A percentile compares a stretch with the other conserved stretches of the same genome.
Conservation (phyloP, 1,284 basidiomycete genomes). For the Singerocomus rubriflavus region DNA sequence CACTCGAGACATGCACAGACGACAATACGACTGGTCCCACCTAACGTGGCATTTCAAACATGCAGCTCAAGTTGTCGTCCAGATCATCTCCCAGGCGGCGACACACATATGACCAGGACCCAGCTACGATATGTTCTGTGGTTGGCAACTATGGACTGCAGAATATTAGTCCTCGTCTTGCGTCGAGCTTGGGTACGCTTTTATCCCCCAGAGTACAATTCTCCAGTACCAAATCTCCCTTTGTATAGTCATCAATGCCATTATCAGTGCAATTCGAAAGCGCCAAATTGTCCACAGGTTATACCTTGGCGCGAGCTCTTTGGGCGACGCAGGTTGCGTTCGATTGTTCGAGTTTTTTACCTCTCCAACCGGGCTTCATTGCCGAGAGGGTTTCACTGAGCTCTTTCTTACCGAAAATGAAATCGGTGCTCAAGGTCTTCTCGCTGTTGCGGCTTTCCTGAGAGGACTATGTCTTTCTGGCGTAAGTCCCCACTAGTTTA, state of each 20-base stretch:
- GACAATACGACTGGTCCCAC: neutral
- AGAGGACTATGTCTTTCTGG: conserved; percentile 55
- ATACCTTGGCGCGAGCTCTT: conserved; percentile 28
- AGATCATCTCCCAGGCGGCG: conserved; percentile 24
- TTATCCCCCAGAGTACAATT: neutral
- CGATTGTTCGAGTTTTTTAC: conserved; percentile 54
- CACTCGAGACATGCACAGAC: neutral
- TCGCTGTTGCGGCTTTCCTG: conserved; percentile 52
- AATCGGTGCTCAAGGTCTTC: conserved; percentile 54
- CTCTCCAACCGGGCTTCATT: conserved; percentile 44
- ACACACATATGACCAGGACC: conserved; percentile 28
- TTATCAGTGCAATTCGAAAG: conserved; percentile 29
- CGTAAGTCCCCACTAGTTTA: conserved; percentile 44
- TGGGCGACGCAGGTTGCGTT: conserved; percentile 52
- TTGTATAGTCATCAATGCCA: conserved; percentile 22
- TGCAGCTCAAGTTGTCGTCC: conserved; percentile 26
- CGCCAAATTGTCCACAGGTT: conserved; percentile 31
- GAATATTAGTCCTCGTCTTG: conserved; percentile 29
- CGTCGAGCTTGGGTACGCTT: conserved; percentile 26
- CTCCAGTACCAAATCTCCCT: neutral
- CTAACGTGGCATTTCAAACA: conserved; percentile 5
- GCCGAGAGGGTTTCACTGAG: conserved; percentile 43
- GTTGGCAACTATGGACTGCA: conserved; percentile 20
- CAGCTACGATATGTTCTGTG: conserved; percentile 31
- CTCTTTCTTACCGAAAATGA: conserved; percentile 57